Evolutionary conservation across 352 stramenopile genomes (phyloP).

Genomic region (Peronospora farinosa): DNA sequence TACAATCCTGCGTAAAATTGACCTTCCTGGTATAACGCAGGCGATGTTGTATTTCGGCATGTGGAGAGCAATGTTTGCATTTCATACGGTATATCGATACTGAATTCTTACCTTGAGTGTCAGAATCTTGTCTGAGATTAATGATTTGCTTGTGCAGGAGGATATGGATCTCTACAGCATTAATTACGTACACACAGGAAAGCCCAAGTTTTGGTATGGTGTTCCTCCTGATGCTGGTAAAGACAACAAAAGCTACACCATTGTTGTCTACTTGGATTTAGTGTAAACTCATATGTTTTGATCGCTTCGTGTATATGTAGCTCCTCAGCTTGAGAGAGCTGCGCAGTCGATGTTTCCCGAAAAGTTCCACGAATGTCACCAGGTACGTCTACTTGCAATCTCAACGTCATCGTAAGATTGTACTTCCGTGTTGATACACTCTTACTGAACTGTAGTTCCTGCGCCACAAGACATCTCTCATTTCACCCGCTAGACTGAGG

Average conservation of each 20-base stretch:
- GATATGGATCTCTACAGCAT: constrained; percentile 93
- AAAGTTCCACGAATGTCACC: constrained; percentile 72
- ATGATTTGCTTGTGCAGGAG: constrained; percentile 42
- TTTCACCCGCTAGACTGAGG: constrained; percentile 76
- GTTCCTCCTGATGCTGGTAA: constrained; percentile 69
- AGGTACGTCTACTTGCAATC: constrained; percentile 29
- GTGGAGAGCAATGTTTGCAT: constrained; percentile 91
- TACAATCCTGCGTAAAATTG: constrained; percentile 78
- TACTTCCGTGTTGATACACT: neutral
- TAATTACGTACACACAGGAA: constrained; percentile 90
- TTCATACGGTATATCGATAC: constrained; percentile 65
- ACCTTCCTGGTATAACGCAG: constrained; percentile 81
- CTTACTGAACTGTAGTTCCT: constrained; percentile 62
- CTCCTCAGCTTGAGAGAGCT: constrained; percentile 72
- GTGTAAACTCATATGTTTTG: constrained; percentile 5
- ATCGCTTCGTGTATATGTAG: constrained; percentile 9
- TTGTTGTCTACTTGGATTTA: neutral
- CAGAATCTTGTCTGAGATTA: neutral
- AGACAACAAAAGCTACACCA: constrained; percentile 1
- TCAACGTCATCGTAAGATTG: neutral
- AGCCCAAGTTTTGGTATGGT: constrained; percentile 91
- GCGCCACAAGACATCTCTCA: constrained; percentile 90
- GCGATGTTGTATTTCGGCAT: constrained; percentile 93
- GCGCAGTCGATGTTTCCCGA: constrained; percentile 84
- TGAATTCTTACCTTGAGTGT: neutral